Evolutionary conservation across 306 rosid species (phyloP).

Genomic region (Castanospermum australe): DNA sequence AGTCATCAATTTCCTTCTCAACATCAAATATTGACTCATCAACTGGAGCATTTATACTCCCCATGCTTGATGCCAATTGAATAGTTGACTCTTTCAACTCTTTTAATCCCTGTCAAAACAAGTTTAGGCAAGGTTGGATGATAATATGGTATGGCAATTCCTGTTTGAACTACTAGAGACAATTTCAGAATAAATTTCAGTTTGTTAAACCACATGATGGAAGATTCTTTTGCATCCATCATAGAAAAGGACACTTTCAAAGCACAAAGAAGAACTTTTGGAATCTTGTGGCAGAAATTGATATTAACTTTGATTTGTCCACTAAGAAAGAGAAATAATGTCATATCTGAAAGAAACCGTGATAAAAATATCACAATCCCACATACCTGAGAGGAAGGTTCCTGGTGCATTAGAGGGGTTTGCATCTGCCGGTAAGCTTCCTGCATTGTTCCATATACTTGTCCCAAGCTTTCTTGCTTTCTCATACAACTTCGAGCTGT

Average conservation of each 20-base stretch:
- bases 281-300: background rate
- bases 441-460: slow-evolving; percentile 73
- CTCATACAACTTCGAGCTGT: slow-evolving; percentile 55
- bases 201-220: background rate
- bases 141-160: background rate
- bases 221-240: background rate
- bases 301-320: background rate
- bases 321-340: background rate
- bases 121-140: slow-evolving; percentile 13
- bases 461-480: slow-evolving; percentile 59
- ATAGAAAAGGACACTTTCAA: background rate
- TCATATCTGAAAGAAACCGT: background rate
- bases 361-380: slow-evolving; percentile 6
- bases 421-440: slow-evolving; percentile 76
- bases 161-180: background rate
- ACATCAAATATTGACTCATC: slow-evolving; percentile 68
- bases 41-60: slow-evolving; percentile 44
- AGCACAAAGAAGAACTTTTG: background rate
- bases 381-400: slow-evolving; percentile 50
- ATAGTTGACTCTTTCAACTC: slow-evolving; percentile 65
- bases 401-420: slow-evolving; percentile 58
- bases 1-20: slow-evolving; percentile 72
- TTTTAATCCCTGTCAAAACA: slow-evolving; percentile 56
- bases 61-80: slow-evolving; percentile 56
- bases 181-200: background rate